A percentile compares a stretch with the other conserved stretches of the same genome.
These are phyloP conservation scores for Scheffersomyces stipitis DNA, from an alignment of 805 yeast species.

Conservation along the genomic window DNA sequence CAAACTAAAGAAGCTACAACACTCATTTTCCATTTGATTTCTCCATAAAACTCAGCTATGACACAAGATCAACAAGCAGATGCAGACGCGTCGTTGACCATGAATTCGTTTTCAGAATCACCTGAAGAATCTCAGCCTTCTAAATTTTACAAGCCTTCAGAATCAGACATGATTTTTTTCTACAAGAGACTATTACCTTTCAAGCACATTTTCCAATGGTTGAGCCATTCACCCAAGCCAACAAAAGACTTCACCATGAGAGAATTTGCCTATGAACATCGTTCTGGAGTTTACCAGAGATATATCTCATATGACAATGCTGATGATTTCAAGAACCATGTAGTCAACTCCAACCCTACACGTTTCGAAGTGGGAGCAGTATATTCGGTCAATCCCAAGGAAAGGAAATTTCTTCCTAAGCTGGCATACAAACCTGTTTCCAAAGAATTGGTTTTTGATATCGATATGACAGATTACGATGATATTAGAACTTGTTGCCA, in stretches of 20 bases:
- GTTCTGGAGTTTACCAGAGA: constrained; percentile 86
- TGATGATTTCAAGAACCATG: constrained; percentile 78
- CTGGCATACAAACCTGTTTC: constrained; percentile 74
- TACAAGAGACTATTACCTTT: constrained; percentile 76
- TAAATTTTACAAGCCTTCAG: constrained; percentile 31
- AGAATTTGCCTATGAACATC: constrained; percentile 89
- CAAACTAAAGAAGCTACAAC: too few species aligned
- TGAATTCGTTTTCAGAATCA: constrained; percentile 2
- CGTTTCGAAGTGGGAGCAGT: constrained; percentile 96
- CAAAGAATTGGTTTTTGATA: constrained; percentile 93
- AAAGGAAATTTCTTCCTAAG: constrained; percentile 74
- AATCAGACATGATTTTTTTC: constrained; percentile 69
- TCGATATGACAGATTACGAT: constrained; percentile 97
- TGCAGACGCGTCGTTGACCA: constrained; percentile 1
- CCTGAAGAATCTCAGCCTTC: constrained; percentile 2
- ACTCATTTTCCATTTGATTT: too few species aligned
- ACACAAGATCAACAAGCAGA: not conserved
- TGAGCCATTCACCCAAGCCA: constrained; percentile 79
- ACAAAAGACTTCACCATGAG: constrained; percentile 78
- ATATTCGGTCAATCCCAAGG: constrained; percentile 83
- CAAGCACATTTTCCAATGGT: constrained; percentile 79
- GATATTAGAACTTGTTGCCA: constrained; percentile 90
- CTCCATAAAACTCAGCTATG: too few species aligned
- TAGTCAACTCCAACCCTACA: constrained; percentile 72
- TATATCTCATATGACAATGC: constrained; percentile 70